phyloP scores from a whole-genome alignment of 2,329 filamentous ascomycete species.

The Diaporthe citri region DNA sequence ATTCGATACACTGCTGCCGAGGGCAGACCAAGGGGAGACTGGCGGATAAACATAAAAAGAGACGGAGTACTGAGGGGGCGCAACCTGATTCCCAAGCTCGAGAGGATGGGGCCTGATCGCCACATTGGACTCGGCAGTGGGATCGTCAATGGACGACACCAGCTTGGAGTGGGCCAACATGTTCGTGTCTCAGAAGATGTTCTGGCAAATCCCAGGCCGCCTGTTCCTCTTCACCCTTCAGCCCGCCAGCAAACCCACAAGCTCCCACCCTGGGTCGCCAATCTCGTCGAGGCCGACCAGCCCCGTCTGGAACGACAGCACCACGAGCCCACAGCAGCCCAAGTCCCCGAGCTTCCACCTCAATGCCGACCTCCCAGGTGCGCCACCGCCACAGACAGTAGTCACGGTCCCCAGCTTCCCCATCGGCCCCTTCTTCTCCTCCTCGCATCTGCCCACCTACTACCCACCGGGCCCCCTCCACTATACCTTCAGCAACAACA shows the following conservation, averaged over 20 bases:
- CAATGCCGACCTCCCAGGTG: slow-evolving; percentile 55
- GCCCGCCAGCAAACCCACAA: slow-evolving; percentile 60
- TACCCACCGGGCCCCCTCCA: slow-evolving; percentile 87
- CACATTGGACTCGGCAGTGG: slow-evolving; percentile 81
- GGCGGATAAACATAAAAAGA: slow-evolving; percentile 85
- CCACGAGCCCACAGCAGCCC: slow-evolving; percentile 48
- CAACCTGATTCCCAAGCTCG: slow-evolving; percentile 88
- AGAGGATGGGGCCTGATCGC: slow-evolving; percentile 92
- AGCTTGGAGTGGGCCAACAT: slow-evolving; percentile 80
- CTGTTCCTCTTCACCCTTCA: slow-evolving; percentile 90
- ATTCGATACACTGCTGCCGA: slow-evolving; percentile 73
- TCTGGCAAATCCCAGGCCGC: slow-evolving; percentile 92
- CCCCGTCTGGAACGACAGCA: slow-evolving; percentile 52
- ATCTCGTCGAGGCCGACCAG: slow-evolving; percentile 66
- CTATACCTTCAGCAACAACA: slow-evolving; percentile 81
- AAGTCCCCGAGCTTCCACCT: slow-evolving; percentile 42
- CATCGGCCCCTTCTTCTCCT: slow-evolving; percentile 81
- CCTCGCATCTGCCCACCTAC: slow-evolving; percentile 89
- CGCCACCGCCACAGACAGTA: slow-evolving; percentile 52
- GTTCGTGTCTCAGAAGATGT: slow-evolving; percentile 84
- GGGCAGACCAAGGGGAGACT: slow-evolving; percentile 85
- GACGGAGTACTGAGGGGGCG: slow-evolving; percentile 90
- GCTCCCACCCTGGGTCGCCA: slow-evolving; percentile 63
- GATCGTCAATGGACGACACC: slow-evolving; percentile 71
- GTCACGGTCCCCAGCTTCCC: slow-evolving; percentile 55